Evolutionary conservation across 202 grass and related monocot species (phyloP).

Genomic region (Hordeum pubiflorum): DNA sequence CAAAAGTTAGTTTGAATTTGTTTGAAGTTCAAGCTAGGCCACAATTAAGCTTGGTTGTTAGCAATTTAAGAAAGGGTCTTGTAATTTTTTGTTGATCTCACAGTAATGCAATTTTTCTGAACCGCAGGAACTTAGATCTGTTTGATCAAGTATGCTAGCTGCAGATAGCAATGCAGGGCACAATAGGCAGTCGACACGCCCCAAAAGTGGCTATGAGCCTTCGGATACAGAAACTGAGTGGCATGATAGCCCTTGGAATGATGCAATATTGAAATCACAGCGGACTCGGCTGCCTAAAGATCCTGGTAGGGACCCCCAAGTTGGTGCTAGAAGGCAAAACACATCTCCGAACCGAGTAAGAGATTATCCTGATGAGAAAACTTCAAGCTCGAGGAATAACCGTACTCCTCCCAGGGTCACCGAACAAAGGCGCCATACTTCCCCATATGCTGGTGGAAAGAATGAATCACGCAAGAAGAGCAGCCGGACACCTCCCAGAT

Average conservation of each 20-base stretch:
- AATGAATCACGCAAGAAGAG: slow-evolving; percentile 41
- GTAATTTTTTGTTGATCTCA: slow-evolving; percentile 12
- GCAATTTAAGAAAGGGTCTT: slow-evolving; percentile 4
- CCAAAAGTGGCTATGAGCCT: slow-evolving; percentile 68
- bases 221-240: slow-evolving; percentile 78
- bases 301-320: slow-evolving; percentile 30
- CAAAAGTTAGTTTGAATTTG: neutral
- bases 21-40: neutral
- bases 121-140: slow-evolving; percentile 12
- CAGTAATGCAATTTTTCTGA: slow-evolving; percentile 11
- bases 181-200: slow-evolving; percentile 27
- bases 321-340: slow-evolving; percentile 38
- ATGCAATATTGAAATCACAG: slow-evolving; percentile 40
- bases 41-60: neutral
- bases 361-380: slow-evolving; percentile 27
- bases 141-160: slow-evolving; percentile 35
- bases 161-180: slow-evolving; percentile 33
- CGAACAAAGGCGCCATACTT: slow-evolving; percentile 32
- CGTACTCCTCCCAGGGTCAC: slow-evolving; percentile 32
- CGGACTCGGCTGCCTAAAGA: slow-evolving; percentile 28
- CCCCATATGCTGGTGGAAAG: slow-evolving; percentile 26
- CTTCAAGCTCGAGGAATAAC: slow-evolving; percentile 31
- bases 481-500: slow-evolving; percentile 40
- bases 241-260: slow-evolving; percentile 70
- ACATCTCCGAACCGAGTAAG: slow-evolving; percentile 33